Evolutionary conservation across 2,329 filamentous ascomycete species (phyloP).

Genomic region (Dryadomyces quercivorus): DNA sequence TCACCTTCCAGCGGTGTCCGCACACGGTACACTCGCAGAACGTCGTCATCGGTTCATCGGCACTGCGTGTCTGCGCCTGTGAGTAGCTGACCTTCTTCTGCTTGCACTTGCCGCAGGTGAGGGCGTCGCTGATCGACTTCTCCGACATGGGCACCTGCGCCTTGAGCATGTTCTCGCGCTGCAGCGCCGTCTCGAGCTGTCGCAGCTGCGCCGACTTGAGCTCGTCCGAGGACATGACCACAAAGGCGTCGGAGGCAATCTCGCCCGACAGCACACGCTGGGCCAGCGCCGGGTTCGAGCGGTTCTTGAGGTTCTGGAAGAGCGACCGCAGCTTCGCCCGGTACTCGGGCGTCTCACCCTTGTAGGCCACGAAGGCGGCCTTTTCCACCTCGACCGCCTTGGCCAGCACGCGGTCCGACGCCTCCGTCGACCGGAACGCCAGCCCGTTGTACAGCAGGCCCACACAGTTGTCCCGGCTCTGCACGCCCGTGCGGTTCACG

Average conservation of each 20-base stretch:
- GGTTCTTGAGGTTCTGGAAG: conserved; percentile 90
- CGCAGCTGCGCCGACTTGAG: conserved; percentile 78
- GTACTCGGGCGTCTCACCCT: conserved; percentile 64
- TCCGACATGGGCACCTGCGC: conserved; percentile 88
- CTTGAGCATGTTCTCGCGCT: conserved; percentile 92
- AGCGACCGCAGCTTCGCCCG: conserved; percentile 82
- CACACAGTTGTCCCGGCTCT: conserved; percentile 70
- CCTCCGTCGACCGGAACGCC: conserved; percentile 56
- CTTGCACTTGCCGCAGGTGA: conserved; percentile 85
- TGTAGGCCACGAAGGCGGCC: conserved; percentile 58
- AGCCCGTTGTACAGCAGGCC: conserved; percentile 91
- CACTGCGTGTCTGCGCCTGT: conserved; percentile 88
- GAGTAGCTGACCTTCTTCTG: conserved; percentile 92
- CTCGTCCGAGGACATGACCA: conserved; percentile 79
- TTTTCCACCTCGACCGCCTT: conserved; percentile 72
- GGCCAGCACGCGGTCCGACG: conserved; percentile 58
- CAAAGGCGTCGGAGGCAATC: conserved; percentile 61
- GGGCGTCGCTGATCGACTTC: conserved; percentile 76
- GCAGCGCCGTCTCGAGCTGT: conserved; percentile 60
- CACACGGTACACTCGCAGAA: conserved; percentile 62
- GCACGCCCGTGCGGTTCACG: conserved; percentile 60
- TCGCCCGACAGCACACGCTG: conserved; percentile 62
- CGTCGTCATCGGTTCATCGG: conserved; percentile 84
- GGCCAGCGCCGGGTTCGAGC: conserved; percentile 69
- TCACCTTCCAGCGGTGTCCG: conserved; percentile 61